Evolutionary conservation across 768 basidiomycete genomes (phyloP), one percentile per base, ranked within the genome.

Genomic region (Suillus subalutaceus): DNA sequence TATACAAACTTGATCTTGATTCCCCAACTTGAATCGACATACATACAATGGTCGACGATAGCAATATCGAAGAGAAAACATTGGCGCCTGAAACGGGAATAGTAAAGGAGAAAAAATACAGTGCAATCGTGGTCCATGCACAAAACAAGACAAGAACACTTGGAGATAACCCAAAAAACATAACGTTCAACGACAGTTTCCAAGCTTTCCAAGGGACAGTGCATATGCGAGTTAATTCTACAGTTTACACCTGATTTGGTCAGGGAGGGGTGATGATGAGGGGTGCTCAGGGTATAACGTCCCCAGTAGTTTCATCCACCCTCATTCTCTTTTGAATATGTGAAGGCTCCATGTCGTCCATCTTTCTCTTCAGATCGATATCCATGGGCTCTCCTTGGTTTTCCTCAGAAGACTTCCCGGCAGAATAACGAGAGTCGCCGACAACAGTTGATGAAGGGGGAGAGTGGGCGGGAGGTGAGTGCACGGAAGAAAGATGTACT

Each of bases 271-370:
- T 57, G 71, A 59, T 59, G 65, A 69, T 40, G 57, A 61, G 66
- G 68, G 69, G 71, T 71, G 68, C 64, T 86, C 80, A 87, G 80
- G 85, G 86, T 85, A 88, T 86, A 77, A 79, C 78, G 74, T 80
- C 78, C 57, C 79, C 76, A 61, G 79, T 79, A 66, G 80, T 73
- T 72, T 82, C 81, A 69, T 87, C 87, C 80, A 90, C 84, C 75
- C 88, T 84, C 85, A 91, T 87, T 84, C 89, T 90, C 86, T 92
- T 92, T 68, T 81, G 78, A 64, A 84, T 84, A 70, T 86, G 84
- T 43, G 70, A 75, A 66, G 79, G 72, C 65, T 86, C 88, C 65
- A 82, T 69, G 69, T 86, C 84, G 63, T 88, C 86, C 74, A 85
- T 72, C 72, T 83, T 80, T 76, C 88, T 80, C 81, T 90, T 90